Conservation (phyloP, 2,329 filamentous ascomycete genomes). For the Aspergillus ruber region DNA sequence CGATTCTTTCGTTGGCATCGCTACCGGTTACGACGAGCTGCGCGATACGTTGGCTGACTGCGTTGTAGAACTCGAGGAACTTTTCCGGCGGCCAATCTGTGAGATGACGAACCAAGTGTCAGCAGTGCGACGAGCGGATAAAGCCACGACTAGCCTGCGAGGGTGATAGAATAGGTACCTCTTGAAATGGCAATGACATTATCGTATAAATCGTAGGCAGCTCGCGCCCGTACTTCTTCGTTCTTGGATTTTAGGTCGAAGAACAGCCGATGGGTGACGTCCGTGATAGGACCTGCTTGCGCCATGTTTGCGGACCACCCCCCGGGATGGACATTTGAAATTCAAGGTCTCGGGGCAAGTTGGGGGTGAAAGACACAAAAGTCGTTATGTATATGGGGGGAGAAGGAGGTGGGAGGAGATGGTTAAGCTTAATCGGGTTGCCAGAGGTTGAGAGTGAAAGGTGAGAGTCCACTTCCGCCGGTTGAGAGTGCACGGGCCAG, state of each 20-base stretch:
- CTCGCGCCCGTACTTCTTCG: conserved; percentile 43
- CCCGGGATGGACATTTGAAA: conserved; percentile 34
- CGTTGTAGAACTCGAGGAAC: conserved; percentile 65
- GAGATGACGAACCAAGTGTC: background rate
- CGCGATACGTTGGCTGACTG: conserved; percentile 60
- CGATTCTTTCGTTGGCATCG: conserved; percentile 81
- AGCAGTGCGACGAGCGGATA: background rate
- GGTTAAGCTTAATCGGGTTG: conserved; percentile 15
- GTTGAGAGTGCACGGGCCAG: too few relatives aligned
- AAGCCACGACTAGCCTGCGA: background rate
- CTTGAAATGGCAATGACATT: conserved; percentile 41
- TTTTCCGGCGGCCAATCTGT: conserved; percentile 72
- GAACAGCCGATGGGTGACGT: conserved; percentile 51
- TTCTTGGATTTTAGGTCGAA: conserved; percentile 53
- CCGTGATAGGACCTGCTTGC: conserved; percentile 40
- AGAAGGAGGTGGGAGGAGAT: conserved; percentile 17
- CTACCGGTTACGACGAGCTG: conserved; percentile 75
- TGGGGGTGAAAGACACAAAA: conserved; percentile 10
- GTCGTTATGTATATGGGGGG: conserved; percentile 17
- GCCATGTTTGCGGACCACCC: conserved; percentile 38
- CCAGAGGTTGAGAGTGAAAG: background rate
- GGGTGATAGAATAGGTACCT: conserved; percentile 26
- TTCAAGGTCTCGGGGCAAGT: conserved; percentile 23
- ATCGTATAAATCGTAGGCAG: conserved; percentile 43
- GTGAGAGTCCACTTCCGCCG: too few relatives aligned